These are phyloP conservation scores for Cryomyces minteri DNA, from an alignment of 495 filamentous ascomycete species.

Conservation along the genomic window DNA sequence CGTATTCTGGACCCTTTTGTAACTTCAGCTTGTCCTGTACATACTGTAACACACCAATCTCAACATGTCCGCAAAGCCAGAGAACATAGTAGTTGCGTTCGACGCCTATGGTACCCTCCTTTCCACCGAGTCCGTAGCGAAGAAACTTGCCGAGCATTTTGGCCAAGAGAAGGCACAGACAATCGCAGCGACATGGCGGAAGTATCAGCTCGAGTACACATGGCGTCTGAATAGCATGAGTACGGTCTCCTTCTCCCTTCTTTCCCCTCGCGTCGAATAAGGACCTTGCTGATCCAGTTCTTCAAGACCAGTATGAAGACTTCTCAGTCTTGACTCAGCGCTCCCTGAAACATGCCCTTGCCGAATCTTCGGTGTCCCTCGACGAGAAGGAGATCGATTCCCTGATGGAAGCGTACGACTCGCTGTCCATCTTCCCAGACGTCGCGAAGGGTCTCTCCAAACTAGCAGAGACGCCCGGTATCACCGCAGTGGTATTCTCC, in stretches of 20 bases:
- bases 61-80: neutral
- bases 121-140: conserved; percentile 48
- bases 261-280: neutral
- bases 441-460: conserved; percentile 31
- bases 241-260: conserved; percentile 13
- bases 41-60: neutral
- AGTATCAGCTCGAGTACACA: conserved; percentile 63
- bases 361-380: conserved; percentile 31
- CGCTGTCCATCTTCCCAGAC: conserved; percentile 51
- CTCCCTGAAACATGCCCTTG: conserved; percentile 43
- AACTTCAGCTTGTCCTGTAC: neutral
- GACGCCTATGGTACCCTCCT: conserved; percentile 61
- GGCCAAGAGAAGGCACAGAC: conserved; percentile 32
- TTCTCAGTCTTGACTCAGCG: conserved; percentile 47
- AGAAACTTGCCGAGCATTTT: conserved; percentile 30
- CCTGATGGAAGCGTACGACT: conserved; percentile 50
- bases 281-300: neutral
- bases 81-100: conserved; percentile 43
- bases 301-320: conserved; percentile 36
- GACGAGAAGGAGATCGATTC: conserved; percentile 19
- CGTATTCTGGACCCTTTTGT: neutral
- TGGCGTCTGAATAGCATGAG: conserved; percentile 73
- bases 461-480: conserved; percentile 19
- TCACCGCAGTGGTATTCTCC: conserved; percentile 50
- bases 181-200: conserved; percentile 38